Evolutionary conservation across 169 alveolate genomes (phyloP).

Genomic region (Eimeria maxima): DNA sequence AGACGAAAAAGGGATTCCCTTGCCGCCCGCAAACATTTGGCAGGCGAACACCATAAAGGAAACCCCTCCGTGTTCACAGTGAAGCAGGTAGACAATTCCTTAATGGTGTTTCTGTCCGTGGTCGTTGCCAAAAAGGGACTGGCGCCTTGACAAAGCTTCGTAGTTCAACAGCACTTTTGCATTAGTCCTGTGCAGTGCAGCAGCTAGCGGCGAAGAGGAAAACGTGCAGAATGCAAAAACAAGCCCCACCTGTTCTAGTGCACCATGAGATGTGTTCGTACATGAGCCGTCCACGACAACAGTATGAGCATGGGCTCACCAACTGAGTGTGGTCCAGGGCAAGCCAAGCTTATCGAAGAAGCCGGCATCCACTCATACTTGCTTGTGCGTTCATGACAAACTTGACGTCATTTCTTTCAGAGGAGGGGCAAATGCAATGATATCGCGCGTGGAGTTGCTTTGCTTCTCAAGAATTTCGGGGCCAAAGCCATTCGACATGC

Average conservation of each 20-base stretch:
- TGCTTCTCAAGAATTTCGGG: slow-evolving; percentile 41
- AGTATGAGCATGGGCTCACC: not conserved
- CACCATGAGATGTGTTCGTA: not conserved
- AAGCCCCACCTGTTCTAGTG: not conserved
- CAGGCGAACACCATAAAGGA: not conserved
- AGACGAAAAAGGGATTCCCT: not conserved
- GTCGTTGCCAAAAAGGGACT: not conserved
- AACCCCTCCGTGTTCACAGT: too few species aligned
- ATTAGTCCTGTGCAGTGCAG: not conserved
- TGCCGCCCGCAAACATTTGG: not conserved
- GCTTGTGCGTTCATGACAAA: not conserved
- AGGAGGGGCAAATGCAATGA: slow-evolving; percentile 63
- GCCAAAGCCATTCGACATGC: slow-evolving; percentile 41
- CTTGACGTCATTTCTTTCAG: slow-evolving; percentile 53
- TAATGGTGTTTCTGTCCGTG: too few species aligned
- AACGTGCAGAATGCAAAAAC: slow-evolving; percentile 3
- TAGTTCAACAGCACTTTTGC: not conserved
- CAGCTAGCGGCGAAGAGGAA: not conserved
- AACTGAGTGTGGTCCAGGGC: too few species aligned
- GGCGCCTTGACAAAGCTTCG: not conserved
- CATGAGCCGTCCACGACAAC: not conserved
- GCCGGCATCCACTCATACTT: not conserved
- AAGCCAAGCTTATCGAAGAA: too few species aligned
- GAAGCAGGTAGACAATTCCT: too few species aligned
- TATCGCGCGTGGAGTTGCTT: slow-evolving; percentile 56